Conservation (phyloP, 1,284 basidiomycete genomes). For the Trametes hirsuta region DNA sequence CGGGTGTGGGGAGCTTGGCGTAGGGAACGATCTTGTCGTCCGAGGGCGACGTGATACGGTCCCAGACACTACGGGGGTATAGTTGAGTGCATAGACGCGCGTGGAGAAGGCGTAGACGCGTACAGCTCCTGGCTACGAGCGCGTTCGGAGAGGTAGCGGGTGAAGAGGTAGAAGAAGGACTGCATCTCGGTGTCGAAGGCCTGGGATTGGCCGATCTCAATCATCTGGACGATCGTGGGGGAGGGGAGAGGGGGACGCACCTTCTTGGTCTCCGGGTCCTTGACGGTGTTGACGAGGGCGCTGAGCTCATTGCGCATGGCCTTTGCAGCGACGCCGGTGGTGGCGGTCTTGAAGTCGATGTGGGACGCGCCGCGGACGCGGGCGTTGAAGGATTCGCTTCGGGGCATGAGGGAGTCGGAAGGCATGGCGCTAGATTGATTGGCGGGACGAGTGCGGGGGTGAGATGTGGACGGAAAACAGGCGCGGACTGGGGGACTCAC, state of each 20-base stretch:
- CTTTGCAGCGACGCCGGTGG: conserved; percentile 96
- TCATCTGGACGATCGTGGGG: conserved; percentile 13
- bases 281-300: conserved; percentile 84
- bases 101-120: conserved; percentile 37
- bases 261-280: conserved; percentile 82
- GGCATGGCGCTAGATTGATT: conserved; percentile 43
- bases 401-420: conserved; percentile 56
- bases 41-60: conserved; percentile 94
- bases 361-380: conserved; percentile 70
- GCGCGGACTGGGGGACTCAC: conserved; percentile 30
- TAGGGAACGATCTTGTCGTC: conserved; percentile 94
- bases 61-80: conserved; percentile 79
- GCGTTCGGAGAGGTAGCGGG: conserved; percentile 94
- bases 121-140: conserved; percentile 96
- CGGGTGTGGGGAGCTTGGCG: conserved; percentile 65
- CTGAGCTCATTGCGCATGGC: conserved; percentile 99
- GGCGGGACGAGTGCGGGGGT: conserved; percentile 17
- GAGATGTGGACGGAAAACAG: conserved; percentile 8
- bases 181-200: conserved; percentile 99
- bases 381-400: conserved; percentile 63
- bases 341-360: conserved; percentile 96
- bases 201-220: conserved; percentile 46
- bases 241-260: conserved; percentile 45
- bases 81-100: conserved; percentile 2
- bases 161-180: conserved; percentile 98